phyloP scores from a whole-genome alignment of 2,329 filamentous ascomycete genomes.

The Fusarium verticillioides region DNA sequence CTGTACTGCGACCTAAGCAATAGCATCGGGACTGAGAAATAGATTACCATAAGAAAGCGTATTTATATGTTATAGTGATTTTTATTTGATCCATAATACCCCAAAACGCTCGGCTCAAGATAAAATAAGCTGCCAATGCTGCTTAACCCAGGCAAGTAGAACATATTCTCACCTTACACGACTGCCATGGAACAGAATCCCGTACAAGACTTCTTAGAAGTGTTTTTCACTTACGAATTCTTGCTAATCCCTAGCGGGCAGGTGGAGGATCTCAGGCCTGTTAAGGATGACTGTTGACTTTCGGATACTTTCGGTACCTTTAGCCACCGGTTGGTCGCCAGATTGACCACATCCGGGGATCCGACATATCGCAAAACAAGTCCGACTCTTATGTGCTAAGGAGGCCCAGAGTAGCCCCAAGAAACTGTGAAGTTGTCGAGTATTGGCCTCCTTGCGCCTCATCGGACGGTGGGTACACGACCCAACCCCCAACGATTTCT shows the following conservation, averaged over 20 bases:
- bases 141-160: fast-evolving
- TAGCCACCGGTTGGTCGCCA: fast-evolving
- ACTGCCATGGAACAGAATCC: fast-evolving
- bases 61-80: neutral
- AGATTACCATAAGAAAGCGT: neutral
- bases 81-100: neutral
- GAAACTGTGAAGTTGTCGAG: fast-evolving
- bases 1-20: neutral
- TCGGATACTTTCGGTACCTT: neutral
- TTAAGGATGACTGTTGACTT: fast-evolving
- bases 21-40: neutral
- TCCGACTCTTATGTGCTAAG: neutral
- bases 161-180: fast-evolving
- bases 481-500: no score
- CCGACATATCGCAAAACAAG: fast-evolving
- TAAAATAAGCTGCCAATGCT: neutral
- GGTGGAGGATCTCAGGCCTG: neutral
- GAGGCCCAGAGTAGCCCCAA: fast-evolving
- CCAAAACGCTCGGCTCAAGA: fast-evolving
- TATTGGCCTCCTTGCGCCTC: neutral
- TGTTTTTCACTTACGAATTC: fast-evolving
- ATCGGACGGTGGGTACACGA: no score
- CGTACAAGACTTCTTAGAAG: fast-evolving
- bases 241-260: neutral
- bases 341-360: neutral